Evolutionary conservation across 192 early-diverging fungal species (phyloP).

Genomic region (Obelidium mucronatum): DNA sequence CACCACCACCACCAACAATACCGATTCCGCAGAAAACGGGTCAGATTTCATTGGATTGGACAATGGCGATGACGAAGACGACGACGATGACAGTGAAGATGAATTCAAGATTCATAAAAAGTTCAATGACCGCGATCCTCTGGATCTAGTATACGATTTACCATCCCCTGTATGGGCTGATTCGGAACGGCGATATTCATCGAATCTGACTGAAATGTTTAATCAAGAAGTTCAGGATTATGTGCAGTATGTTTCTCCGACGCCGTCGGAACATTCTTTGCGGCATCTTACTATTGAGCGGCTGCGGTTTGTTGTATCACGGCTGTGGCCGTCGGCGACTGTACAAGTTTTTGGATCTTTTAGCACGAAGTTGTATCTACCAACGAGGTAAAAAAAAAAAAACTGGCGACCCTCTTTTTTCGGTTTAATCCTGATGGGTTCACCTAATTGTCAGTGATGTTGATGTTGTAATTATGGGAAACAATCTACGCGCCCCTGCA

Average conservation of each 20-base stretch:
- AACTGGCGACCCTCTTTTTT: slow-evolving; percentile 10
- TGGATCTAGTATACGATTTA: slow-evolving; percentile 44
- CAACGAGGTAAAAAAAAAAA: slow-evolving; percentile 62
- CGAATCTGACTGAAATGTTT: slow-evolving; percentile 44
- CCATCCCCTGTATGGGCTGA: slow-evolving; percentile 51
- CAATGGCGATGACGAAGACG: background rate
- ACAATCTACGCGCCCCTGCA: background rate
- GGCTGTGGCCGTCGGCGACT: slow-evolving; percentile 49
- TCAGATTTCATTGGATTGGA: slow-evolving; percentile 15
- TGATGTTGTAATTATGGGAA: slow-evolving; percentile 52
- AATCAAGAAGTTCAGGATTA: slow-evolving; percentile 79
- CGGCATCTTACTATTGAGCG: slow-evolving; percentile 73
- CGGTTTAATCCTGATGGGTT: background rate
- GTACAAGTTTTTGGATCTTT: slow-evolving; percentile 88
- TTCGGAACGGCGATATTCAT: slow-evolving; percentile 35
- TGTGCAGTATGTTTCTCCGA: slow-evolving; percentile 83
- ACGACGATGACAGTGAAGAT: background rate
- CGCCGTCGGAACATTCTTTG: slow-evolving; percentile 78
- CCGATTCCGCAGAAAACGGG: background rate
- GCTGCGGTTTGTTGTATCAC: slow-evolving; percentile 56
- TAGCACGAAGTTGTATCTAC: slow-evolving; percentile 85
- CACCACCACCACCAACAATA: background rate
- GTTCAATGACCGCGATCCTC: slow-evolving; percentile 10
- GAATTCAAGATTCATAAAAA: too few relatives aligned
- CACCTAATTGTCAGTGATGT: too few relatives aligned